Evolutionary conservation across 805 yeast genomes (phyloP).

Genomic region (Kuraishia piskuri): DNA sequence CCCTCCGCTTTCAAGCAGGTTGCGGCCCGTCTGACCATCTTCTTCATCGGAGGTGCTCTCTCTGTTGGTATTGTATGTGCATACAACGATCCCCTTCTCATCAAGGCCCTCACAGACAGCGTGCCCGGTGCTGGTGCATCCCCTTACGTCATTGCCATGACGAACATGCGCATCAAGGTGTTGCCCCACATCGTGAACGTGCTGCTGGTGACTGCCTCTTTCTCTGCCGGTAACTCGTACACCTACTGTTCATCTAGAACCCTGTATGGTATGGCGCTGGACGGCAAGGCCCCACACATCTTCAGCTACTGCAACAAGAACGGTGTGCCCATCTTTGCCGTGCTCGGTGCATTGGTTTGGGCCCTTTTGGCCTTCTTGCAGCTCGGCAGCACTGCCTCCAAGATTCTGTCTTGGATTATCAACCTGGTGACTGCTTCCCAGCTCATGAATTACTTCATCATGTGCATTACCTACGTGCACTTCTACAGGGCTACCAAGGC

Average conservation of each 20-base stretch:
- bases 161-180: conserved; percentile 47
- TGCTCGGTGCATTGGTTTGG: conserved; percentile 43
- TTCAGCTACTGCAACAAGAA: conserved; percentile 52
- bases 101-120: conserved; percentile 41
- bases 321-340: conserved; percentile 65
- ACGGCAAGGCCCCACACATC: conserved; percentile 63
- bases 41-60: conserved; percentile 34
- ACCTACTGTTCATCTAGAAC: conserved; percentile 56
- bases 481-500: conserved; percentile 32
- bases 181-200: conserved; percentile 73
- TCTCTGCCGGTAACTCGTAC: conserved; percentile 77
- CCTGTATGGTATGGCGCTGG: conserved; percentile 59
- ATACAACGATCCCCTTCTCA: conserved; percentile 23
- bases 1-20: conserved; percentile 32
- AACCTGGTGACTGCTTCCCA: conserved; percentile 39
- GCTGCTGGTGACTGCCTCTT: conserved; percentile 60
- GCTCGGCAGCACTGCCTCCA: conserved; percentile 23
- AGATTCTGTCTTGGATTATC: conserved; percentile 35
- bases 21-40: conserved; percentile 32
- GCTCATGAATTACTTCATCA: conserved; percentile 36
- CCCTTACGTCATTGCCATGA: conserved; percentile 77
- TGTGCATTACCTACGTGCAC: conserved; percentile 32
- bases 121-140: conserved; percentile 68
- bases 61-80: conserved; percentile 30
- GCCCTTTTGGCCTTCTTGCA: conserved; percentile 59